Evolutionary conservation across 495 filamentous ascomycete species (phyloP), one percentile per base, ranked within the genome.

Genomic region (Penicillium subrubescens): DNA sequence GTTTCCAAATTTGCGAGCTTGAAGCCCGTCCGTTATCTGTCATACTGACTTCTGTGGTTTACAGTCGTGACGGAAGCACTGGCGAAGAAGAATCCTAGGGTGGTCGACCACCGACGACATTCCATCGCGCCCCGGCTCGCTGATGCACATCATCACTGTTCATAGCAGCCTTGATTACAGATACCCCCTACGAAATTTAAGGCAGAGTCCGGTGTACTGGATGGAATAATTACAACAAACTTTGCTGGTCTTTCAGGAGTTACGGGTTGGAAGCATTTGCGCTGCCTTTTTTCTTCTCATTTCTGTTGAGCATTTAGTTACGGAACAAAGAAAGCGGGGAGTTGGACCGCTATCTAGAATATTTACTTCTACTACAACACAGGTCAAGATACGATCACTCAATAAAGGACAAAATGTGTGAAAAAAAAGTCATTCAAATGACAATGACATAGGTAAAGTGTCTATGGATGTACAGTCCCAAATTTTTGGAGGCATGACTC

Each of bases 21-120:
- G n/a, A n/a, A n/a, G n/a, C n/a, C n/a, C n/a, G n/a, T 27, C 43
- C 34, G 8, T 58, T 3, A 31, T n/a, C 35, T 7, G 37, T 23
- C 15, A 50, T 57, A 43, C 67, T 65, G 27, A 67, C 44, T 58
- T 55, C 43, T 21, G 44, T 19, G n/a, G 5, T 37, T 46, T 64
- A 12, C 56, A 83, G 81, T 61, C 72, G 83, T 60, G 83, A 85
- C 70, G 83, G 83, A 63, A 83, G 79, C 59, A 82, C 77, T 33
- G 77, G 77, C 43, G 82, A 85, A 62, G 83, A 85, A 54, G 83
- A 84, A 48, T 55, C 66, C 25, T 78, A 56, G 21, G 19, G 21
- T 61, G 76, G 56, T 15, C 53, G 31, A 27, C 52, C 43, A 51
- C 31, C 25, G 41, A 64, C 39, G 35, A 51, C 46, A 31, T 57